Evolutionary conservation across 1,139 yeast genomes (phyloP), one percentile per base, ranked within the genome.

Genomic region (Maudiozyma humilis): DNA sequence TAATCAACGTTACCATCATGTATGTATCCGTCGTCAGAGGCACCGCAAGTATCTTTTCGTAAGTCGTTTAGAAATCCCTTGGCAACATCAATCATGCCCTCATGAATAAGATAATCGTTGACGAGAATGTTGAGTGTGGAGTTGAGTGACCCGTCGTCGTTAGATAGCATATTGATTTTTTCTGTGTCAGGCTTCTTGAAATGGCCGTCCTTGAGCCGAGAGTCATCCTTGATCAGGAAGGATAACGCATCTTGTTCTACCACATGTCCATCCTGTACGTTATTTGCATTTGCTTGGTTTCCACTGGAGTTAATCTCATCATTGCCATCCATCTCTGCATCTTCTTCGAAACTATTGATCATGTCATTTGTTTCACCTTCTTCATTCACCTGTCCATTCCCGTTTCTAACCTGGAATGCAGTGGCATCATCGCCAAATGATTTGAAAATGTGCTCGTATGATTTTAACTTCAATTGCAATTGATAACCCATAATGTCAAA

Each of bases 401-500:
- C 27, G 40, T 36, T 23, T 23, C 27, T 10, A 6, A 23, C 10
- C 10, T 23, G 27, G 27, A 23, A 23, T 10, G 27, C 8, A 23
- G 10, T 23, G 27, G 10, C 27, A 10, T 23, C 27, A 10, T 15
- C 18, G 38, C 44, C 47, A 6, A 45, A 44, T 31, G 48, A 42
- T 14, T 46, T 47, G 32, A 61, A 59, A 12, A 66, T 59, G 40
- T 58, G 55, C 29, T 54, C 51, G 32, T 57, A 58, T 32, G 64
- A 47, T 33, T 54, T 56, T 13, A 51, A 49, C 51, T 72, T 72
- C 59, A 71, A 67, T 32, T 62, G 67, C 36, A 73, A 71, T 41
- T 83, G 76, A 60, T 84, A 83, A 47, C 75, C 73, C 44, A 74
- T 73, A 50, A 88, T 82, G 60, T 88, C 87, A 61, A 79, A 88